Conservation (phyloP, 23 red algal species). For the Gracilaria vermiculophylla region DNA sequence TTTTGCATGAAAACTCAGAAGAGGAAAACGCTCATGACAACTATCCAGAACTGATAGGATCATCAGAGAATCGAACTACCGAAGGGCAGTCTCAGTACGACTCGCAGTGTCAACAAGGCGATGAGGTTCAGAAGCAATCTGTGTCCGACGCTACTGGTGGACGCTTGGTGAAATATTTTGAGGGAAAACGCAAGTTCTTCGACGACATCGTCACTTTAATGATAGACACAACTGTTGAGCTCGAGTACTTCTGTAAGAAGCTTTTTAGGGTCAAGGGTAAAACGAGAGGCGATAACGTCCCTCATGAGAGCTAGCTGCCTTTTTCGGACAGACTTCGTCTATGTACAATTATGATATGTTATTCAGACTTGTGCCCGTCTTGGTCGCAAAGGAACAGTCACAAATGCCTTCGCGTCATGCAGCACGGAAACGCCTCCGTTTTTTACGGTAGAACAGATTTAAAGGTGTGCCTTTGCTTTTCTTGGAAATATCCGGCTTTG, state of each 20-base stretch:
- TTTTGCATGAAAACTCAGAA: neutral
- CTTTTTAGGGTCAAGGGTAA: slow-evolving; percentile 2
- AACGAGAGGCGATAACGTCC: neutral
- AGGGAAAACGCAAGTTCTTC: neutral
- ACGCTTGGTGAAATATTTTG: neutral
- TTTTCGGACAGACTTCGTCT: neutral
- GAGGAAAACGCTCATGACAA: neutral
- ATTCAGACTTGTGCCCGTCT: neutral
- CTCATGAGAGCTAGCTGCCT: too few species aligned
- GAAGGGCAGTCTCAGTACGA: neutral
- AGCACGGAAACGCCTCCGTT: neutral
- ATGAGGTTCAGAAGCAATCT: neutral
- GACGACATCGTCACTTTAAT: slow-evolving; percentile 11
- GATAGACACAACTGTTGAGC: slow-evolving; percentile 30
- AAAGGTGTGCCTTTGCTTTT: neutral
- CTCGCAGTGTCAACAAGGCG: neutral
- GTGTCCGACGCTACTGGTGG: too few species aligned
- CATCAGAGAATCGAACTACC: too few species aligned
- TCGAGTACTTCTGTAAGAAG: neutral
- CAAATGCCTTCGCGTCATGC: neutral
- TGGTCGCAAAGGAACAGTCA: neutral
- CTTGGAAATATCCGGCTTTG: neutral
- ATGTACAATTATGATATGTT: neutral
- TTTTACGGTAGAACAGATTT: neutral
- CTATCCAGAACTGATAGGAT: too few species aligned